Conservation (phyloP, 192 early-diverging fungal genomes). For the Obelidium mucronatum region DNA sequence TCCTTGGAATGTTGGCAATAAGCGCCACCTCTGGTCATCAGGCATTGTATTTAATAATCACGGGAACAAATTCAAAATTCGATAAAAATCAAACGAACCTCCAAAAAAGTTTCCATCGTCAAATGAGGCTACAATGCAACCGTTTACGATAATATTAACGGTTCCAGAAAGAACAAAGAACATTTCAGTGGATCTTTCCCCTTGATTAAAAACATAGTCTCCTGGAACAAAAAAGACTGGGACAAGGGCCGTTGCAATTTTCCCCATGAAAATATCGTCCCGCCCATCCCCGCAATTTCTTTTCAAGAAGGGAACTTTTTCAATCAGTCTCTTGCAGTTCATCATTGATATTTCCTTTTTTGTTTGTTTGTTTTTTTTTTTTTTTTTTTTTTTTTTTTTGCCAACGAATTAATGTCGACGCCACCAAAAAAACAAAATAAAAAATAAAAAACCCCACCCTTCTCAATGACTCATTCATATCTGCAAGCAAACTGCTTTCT, state of each 20-base stretch:
- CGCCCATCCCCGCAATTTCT: constrained; percentile 36
- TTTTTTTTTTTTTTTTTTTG: neutral
- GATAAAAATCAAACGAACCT: too few relatives aligned
- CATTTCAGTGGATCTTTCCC: constrained; percentile 56
- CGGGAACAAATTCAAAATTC: too few relatives aligned
- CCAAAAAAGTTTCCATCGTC: constrained; percentile 52
- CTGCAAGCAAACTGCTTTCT: constrained; percentile 28
- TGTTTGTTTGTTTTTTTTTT: too few relatives aligned
- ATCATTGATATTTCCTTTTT: constrained; percentile 37
- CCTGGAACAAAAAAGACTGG: constrained; percentile 21
- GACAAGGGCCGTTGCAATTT: constrained; percentile 32
- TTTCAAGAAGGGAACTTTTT: constrained; percentile 48
- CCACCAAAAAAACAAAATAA: neutral
- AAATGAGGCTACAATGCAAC: constrained; percentile 38
- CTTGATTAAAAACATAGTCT: constrained; percentile 27
- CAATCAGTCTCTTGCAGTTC: constrained; percentile 35
- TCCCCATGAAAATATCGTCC: constrained; percentile 40
- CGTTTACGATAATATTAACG: constrained; percentile 52
- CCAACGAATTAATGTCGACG: too few relatives aligned
- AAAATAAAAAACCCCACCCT: neutral
- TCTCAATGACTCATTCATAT: constrained; percentile 39
- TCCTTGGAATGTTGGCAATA: constrained; percentile 11
- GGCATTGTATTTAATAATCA: too few relatives aligned
- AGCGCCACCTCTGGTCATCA: constrained; percentile 4
- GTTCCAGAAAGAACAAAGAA: constrained; percentile 55